phyloP scores from a whole-genome alignment of 2,329 filamentous ascomycete genomes.

The Torrubiellomyces zombiae region DNA sequence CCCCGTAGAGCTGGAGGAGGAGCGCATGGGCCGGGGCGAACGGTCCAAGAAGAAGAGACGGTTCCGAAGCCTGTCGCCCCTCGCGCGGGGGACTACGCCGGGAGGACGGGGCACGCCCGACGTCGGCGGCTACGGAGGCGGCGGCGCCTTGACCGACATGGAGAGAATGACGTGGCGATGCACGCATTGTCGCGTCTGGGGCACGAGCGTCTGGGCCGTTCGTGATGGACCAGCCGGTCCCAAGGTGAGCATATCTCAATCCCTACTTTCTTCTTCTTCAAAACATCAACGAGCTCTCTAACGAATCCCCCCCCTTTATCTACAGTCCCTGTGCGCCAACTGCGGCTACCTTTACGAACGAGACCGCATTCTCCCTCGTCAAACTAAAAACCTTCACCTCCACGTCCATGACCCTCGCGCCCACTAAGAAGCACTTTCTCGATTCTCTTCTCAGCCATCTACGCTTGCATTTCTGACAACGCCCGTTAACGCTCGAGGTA shows the following conservation, averaged over 20 bases:
- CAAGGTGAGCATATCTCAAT: slow-evolving; percentile 41
- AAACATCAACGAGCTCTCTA: too few relatives aligned
- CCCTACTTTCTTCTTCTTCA: neutral
- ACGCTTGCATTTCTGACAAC: too few relatives aligned
- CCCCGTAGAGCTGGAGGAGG: slow-evolving; percentile 45
- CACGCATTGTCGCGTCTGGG: slow-evolving; percentile 73
- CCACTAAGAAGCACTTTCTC: slow-evolving; percentile 13
- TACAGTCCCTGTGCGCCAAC: slow-evolving; percentile 75
- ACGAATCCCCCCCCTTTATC: too few relatives aligned
- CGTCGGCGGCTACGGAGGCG: slow-evolving; percentile 54
- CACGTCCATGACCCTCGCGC: slow-evolving; percentile 8
- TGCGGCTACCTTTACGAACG: slow-evolving; percentile 82
- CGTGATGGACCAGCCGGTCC: slow-evolving; percentile 75
- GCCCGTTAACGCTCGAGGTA: too few relatives aligned
- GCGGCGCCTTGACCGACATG: slow-evolving; percentile 52
- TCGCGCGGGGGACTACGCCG: slow-evolving; percentile 45
- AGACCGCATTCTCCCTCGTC: slow-evolving; percentile 58
- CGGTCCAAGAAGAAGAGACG: slow-evolving; percentile 88
- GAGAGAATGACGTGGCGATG: slow-evolving; percentile 81
- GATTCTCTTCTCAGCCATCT: too few relatives aligned
- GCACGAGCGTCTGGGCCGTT: slow-evolving; percentile 85
- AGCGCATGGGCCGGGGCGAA: slow-evolving; percentile 81
- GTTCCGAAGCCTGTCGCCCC: slow-evolving; percentile 75
- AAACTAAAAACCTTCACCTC: slow-evolving; percentile 23
- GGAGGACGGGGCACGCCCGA: slow-evolving; percentile 69